phyloP scores from a whole-genome alignment of 495 filamentous ascomycete genomes.

The Amphirosellinia nigrospora region DNA sequence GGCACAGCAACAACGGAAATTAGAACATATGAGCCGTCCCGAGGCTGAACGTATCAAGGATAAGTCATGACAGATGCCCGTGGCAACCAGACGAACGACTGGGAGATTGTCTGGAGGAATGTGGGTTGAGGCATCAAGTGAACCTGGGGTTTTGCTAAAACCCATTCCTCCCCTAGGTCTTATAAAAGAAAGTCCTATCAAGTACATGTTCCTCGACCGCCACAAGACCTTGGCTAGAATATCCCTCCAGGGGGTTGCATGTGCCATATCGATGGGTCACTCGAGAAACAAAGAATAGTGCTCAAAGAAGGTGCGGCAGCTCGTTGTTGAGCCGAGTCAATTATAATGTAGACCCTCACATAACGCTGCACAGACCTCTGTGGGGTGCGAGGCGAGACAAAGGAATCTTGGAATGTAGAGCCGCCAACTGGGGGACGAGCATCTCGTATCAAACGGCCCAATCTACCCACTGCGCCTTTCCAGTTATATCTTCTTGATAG shows the following conservation, averaged over 20 bases:
- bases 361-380: slow-evolving; percentile 18
- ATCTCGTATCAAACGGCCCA: slow-evolving; percentile 13
- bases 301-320: slow-evolving; percentile 39
- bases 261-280: slow-evolving; percentile 25
- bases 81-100: slow-evolving; percentile 37
- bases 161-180: slow-evolving; percentile 29
- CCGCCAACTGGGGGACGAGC: slow-evolving; percentile 30
- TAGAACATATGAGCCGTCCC: slow-evolving; percentile 35
- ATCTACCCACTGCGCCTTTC: slow-evolving; percentile 27
- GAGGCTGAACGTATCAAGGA: slow-evolving; percentile 35
- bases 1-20: slow-evolving; percentile 43
- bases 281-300: slow-evolving; percentile 33
- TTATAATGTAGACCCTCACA: slow-evolving; percentile 34
- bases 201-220: slow-evolving; percentile 23
- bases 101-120: slow-evolving; percentile 36
- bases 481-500: slow-evolving; percentile 9
- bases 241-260: slow-evolving; percentile 19
- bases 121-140: slow-evolving; percentile 37
- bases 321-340: slow-evolving; percentile 38
- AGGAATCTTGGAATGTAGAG: slow-evolving; percentile 40
- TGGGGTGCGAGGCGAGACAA: slow-evolving; percentile 30
- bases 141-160: slow-evolving; percentile 20
- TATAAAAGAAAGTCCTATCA: slow-evolving; percentile 37
- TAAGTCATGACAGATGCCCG: slow-evolving; percentile 35
- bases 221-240: slow-evolving; percentile 22